A percentile compares a stretch with the other conserved stretches of the same genome.
These are phyloP conservation scores for Saccharomyces hybrid DNA, from an alignment of 1,139 yeast species.

Conservation along the genomic window DNA sequence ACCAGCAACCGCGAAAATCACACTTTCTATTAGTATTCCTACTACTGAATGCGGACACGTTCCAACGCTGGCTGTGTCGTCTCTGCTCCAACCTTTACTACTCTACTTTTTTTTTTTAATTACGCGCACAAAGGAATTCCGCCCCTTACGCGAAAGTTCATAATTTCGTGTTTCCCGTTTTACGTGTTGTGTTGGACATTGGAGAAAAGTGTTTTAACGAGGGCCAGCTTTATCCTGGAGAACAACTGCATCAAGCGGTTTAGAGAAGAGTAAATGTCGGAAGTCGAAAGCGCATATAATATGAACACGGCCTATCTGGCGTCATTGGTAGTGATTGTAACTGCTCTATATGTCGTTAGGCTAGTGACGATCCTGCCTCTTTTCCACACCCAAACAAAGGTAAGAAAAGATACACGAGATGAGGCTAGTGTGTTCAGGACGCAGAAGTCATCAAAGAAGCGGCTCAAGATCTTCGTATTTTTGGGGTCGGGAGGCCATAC, in stretches of 20 bases:
- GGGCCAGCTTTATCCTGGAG: background rate
- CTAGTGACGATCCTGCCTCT: slow-evolving; percentile 13
- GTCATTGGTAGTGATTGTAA: slow-evolving; percentile 4
- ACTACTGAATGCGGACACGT: background rate
- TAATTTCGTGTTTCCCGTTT: background rate
- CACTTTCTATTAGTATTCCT: background rate
- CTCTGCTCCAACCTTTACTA: background rate
- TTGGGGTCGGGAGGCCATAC: slow-evolving; percentile 93
- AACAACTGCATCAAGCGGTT: background rate
- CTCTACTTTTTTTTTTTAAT: background rate
- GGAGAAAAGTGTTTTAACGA: background rate
- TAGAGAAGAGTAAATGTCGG: background rate
- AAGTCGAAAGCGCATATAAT: too few relatives aligned
- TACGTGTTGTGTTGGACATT: background rate
- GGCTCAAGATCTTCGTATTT: slow-evolving; percentile 38
- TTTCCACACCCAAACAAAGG: slow-evolving; percentile 2
- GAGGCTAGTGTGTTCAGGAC: background rate
- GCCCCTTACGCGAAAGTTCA: background rate
- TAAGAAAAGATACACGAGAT: background rate
- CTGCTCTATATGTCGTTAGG: slow-evolving; percentile 7
- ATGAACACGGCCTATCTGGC: slow-evolving; percentile 3
- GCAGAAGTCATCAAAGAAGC: slow-evolving; percentile 2
- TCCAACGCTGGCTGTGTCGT: background rate
- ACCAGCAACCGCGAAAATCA: background rate
- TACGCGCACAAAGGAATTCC: background rate